Percentiles rank a stretch among this genome's conserved stretches.
Evolutionary conservation across 1,284 basidiomycete genomes (phyloP).

Genomic region (Singerocomus inundabilis): DNA sequence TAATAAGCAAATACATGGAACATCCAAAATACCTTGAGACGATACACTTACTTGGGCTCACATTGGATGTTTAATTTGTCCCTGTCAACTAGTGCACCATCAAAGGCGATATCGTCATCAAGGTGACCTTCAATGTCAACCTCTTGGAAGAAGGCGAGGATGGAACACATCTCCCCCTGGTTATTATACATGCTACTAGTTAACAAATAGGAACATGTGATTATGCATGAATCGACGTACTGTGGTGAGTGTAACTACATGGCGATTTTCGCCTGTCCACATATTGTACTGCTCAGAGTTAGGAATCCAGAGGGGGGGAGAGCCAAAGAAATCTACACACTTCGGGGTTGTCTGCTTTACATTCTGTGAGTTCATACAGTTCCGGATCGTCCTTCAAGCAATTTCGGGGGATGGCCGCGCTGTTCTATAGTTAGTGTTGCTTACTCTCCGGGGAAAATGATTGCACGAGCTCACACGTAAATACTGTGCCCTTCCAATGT

Average conservation of each 20-base stretch:
- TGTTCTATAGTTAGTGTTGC: conserved; percentile 17
- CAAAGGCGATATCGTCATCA: conserved; percentile 13
- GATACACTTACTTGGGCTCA: conserved; percentile 25
- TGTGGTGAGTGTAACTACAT: conserved; percentile 24
- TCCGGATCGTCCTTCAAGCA: conserved; percentile 40
- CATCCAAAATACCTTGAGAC: background rate
- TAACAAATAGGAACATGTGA: background rate
- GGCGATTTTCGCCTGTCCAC: conserved; percentile 29
- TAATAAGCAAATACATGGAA: background rate
- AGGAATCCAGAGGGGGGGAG: background rate
- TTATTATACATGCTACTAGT: conserved; percentile 22
- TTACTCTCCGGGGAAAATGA: conserved; percentile 8
- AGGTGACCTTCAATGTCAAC: conserved; percentile 20
- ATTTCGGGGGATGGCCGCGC: conserved; percentile 40
- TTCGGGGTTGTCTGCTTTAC: conserved; percentile 20
- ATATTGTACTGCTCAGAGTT: conserved; percentile 19
- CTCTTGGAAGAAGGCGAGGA: conserved; percentile 28
- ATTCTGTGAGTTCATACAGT: conserved; percentile 28
- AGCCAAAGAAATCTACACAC: conserved; percentile 14
- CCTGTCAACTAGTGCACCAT: conserved; percentile 17
- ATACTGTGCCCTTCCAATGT: conserved; percentile 27
- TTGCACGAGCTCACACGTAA: conserved; percentile 27
- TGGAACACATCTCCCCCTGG: conserved; percentile 26
- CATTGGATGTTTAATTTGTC: conserved; percentile 25
- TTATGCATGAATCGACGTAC: conserved; percentile 15